These are phyloP conservation scores for Abelmoschus esculentus DNA, from an alignment of 345 rosid genomes.

Conservation along the genomic window DNA sequence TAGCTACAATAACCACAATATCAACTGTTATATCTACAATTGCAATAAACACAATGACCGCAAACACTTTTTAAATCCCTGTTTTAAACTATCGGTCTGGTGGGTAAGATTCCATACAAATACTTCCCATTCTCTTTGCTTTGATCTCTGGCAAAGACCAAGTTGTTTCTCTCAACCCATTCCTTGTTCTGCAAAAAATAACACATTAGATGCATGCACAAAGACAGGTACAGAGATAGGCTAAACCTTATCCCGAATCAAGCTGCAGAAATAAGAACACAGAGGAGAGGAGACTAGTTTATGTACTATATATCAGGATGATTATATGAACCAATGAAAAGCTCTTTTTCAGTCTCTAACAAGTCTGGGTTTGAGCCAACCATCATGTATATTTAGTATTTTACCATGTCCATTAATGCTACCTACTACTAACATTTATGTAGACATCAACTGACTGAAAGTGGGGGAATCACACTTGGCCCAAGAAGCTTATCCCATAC, in stretches of 20 bases:
- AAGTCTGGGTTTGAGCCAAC: no score
- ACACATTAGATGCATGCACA: neutral
- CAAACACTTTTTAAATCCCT: no score
- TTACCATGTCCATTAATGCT: neutral
- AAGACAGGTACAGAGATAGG: slow-evolving; percentile 20
- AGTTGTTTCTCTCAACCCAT: neutral
- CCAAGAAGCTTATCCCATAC: slow-evolving; percentile 64
- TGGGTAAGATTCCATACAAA: neutral
- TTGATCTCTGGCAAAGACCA: neutral
- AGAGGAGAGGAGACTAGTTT: no score
- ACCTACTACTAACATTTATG: neutral
- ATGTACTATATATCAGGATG: neutral
- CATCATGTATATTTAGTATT: no score
- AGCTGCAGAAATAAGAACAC: slow-evolving; percentile 3
- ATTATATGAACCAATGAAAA: no score
- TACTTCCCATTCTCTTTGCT: slow-evolving; percentile 17
- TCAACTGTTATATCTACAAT: no score
- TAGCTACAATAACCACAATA: no score
- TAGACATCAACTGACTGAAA: slow-evolving; percentile 1
- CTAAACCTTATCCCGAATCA: slow-evolving; percentile 16
- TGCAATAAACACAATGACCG: no score
- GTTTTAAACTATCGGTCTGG: neutral
- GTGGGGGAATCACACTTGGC: slow-evolving; percentile 50
- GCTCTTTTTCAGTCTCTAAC: no score
- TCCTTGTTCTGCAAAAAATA: no score